These are phyloP conservation scores for Blastocystis sp. DNA, from an alignment of 352 stramenopile genomes.

Conservation along the genomic window DNA sequence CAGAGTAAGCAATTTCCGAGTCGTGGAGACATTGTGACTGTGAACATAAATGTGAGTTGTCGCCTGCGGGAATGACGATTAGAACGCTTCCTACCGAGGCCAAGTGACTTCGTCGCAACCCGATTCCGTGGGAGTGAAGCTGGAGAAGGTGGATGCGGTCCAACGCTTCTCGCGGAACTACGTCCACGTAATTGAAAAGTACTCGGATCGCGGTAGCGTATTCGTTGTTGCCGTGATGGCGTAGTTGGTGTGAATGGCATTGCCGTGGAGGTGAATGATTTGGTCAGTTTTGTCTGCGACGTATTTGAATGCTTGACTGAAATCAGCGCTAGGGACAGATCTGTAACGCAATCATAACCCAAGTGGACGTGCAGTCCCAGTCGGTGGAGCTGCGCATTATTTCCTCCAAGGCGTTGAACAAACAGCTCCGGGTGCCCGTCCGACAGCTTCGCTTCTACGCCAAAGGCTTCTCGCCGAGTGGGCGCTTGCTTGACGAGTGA, in stretches of 20 bases:
- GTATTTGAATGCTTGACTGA: background rate
- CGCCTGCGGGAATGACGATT: background rate
- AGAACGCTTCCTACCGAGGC: background rate
- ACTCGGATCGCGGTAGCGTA: background rate
- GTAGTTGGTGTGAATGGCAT: slow-evolving; percentile 5
- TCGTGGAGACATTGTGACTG: slow-evolving; percentile 5
- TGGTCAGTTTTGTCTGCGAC: background rate
- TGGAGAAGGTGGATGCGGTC: background rate
- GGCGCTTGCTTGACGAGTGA: background rate
- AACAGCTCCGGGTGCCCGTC: background rate
- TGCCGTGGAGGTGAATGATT: slow-evolving; percentile 14
- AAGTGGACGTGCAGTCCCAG: background rate
- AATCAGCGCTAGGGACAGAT: background rate
- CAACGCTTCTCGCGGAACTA: background rate
- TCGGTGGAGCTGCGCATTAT: background rate
- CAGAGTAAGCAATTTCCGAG: slow-evolving; percentile 16
- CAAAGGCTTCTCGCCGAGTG: background rate
- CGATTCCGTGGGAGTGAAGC: background rate
- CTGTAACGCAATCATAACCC: background rate
- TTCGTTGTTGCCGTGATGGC: background rate
- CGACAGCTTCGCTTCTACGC: background rate
- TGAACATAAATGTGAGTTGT: background rate
- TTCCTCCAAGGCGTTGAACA: background rate
- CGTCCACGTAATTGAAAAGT: background rate
- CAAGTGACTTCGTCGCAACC: background rate